A percentile compares a stretch with the other conserved stretches of the same genome.
Evolutionary conservation across 805 yeast genomes (phyloP).

Genomic region (Kodamaea sagamina): DNA sequence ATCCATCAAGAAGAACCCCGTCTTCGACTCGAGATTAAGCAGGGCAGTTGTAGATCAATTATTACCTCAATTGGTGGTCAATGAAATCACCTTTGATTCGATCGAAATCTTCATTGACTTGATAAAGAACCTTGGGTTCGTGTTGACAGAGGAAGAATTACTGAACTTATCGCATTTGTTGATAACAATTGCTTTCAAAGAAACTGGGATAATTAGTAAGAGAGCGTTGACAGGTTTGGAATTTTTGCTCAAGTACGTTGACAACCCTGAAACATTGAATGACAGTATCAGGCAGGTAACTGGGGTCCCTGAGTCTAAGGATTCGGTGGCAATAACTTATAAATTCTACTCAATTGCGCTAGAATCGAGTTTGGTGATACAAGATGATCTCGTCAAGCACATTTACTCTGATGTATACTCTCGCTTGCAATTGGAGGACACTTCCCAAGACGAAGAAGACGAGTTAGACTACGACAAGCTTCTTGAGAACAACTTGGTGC

Average conservation of each 20-base stretch:
- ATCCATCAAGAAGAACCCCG: not conserved
- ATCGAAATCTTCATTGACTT: constrained; percentile 64
- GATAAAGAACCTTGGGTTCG: constrained; percentile 49
- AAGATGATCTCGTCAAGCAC: constrained; percentile 8
- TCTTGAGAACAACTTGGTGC: constrained; percentile 45
- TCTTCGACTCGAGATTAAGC: constrained; percentile 20
- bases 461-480: constrained; percentile 48
- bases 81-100: constrained; percentile 50
- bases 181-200: constrained; percentile 39
- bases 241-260: constrained; percentile 30
- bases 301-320: constrained; percentile 1
- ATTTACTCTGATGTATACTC: constrained; percentile 10
- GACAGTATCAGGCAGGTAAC: not conserved
- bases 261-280: constrained; percentile 8
- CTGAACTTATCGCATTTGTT: constrained; percentile 28
- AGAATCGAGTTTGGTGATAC: constrained; percentile 8
- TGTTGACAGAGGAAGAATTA: constrained; percentile 40
- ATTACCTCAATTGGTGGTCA: constrained; percentile 38
- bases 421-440: constrained; percentile 7
- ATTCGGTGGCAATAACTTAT: constrained; percentile 1
- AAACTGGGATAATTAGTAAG: constrained; percentile 44
- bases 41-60: constrained; percentile 37
- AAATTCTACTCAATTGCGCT: constrained; percentile 10
- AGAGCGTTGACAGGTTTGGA: constrained; percentile 53
- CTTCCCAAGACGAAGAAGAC: constrained; percentile 21